Evolutionary conservation across 164 flowering plant genomes (phyloP), one percentile per base, ranked within the genome.

Genomic region (Vitis riparia): DNA sequence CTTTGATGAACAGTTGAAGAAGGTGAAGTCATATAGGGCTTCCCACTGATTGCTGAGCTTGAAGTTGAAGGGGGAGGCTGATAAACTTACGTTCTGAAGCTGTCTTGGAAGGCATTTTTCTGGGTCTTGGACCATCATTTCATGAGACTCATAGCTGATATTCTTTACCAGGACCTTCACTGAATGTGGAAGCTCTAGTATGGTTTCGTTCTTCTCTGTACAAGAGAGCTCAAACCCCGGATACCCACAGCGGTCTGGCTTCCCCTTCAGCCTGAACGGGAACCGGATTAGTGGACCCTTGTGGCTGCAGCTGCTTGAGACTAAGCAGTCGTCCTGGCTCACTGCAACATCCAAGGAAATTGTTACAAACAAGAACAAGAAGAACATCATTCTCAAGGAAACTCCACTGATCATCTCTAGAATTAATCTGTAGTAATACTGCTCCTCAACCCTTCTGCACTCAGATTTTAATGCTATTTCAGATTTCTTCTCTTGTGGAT

Each of bases 181-280:
- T 2, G 71, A 74, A 37, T 15, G 11, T n/a, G 73, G 79, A 15
- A 78, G 68, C 48, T 75, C 71, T 11, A 81, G 37, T 12, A 66
- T 47, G 2, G 79, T 78, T 8, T 62, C 14, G 1, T 68, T 59
- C 8, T 9, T 55, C 6, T 30, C 44, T 11, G 37, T n/a, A 65
- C 84, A 81, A 29, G 70, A 63, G 0, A 81, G 67, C 7, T 63
- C 62, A n/a, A 81, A 81, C 11, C 80, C 82, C 0, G 77, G 80
- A 63, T 62, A 76, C 49, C 84, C 80, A 52, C 82, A 72, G 61
- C 74, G 71, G 0, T 59, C 62, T 9, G 65, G 75, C 11, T 70
- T 76, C 62, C 32, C 66, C 12, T 47, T 60, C 16, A 76, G 58
- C 19, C 68, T 14, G 75, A 81, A 78, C 0, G 84, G 84, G 58